Evolutionary conservation across 2,329 filamentous ascomycete genomes (phyloP).

Genomic region (Didymella arachidicola): DNA sequence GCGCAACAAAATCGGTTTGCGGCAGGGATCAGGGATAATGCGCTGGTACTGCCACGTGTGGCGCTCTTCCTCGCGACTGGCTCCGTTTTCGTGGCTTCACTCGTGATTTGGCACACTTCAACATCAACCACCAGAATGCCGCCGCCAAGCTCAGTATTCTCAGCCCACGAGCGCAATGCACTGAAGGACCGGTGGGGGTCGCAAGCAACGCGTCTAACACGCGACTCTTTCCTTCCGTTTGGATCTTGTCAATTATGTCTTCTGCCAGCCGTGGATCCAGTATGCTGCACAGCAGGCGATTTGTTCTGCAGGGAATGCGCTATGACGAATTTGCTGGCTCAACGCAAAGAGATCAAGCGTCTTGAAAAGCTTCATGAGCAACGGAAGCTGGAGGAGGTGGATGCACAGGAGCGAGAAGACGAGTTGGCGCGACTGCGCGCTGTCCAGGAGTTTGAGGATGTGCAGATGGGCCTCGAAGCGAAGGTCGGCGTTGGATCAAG

Average conservation of each 20-base stretch:
- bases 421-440: conserved; percentile 75
- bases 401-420: conserved; percentile 67
- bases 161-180: conserved; percentile 83
- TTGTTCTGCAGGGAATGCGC: conserved; percentile 97
- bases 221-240: conserved; percentile 92
- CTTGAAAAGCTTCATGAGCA: conserved; percentile 71
- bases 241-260: conserved; percentile 89
- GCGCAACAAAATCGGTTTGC: conserved; percentile 22
- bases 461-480: conserved; percentile 70
- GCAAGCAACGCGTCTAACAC: conserved; percentile 80
- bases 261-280: conserved; percentile 78
- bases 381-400: conserved; percentile 67
- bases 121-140: conserved; percentile 28
- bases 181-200: conserved; percentile 84
- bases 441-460: conserved; percentile 81
- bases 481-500: conserved; percentile 48
- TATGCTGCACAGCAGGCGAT: conserved; percentile 80
- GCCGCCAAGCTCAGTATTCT: conserved; percentile 72
- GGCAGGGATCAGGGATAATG: conserved; percentile 25
- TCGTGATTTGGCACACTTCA: conserved; percentile 4
- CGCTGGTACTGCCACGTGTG: conserved; percentile 25
- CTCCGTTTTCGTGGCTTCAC: conserved; percentile 12
- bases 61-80: conserved; percentile 19
- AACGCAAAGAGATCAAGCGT: conserved; percentile 90
- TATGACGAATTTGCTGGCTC: conserved; percentile 85